Evolutionary conservation across 495 filamentous ascomycete species (phyloP).

Genomic region (Talaromyces liani): DNA sequence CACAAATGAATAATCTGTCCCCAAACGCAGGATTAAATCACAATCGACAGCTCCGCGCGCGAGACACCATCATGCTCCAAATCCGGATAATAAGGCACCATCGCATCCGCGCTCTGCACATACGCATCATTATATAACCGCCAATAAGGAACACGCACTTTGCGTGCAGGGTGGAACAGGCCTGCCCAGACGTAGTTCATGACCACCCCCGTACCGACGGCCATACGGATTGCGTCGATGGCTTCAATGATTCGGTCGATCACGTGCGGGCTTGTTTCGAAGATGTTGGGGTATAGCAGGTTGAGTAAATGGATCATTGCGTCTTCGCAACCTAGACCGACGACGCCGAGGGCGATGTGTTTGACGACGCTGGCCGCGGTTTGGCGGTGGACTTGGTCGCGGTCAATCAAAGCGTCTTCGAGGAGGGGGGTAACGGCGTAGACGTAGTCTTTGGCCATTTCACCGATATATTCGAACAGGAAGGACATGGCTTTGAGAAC

Average conservation of each 20-base stretch:
- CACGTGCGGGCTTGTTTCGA: slow-evolving; percentile 97
- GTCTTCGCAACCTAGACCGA: slow-evolving; percentile 96
- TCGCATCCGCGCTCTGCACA: slow-evolving; percentile 83
- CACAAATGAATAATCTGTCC: neutral
- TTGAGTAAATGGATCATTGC: slow-evolving; percentile 98
- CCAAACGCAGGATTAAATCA: slow-evolving; percentile 47
- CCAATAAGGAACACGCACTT: slow-evolving; percentile 91
- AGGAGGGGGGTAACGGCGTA: slow-evolving; percentile 97
- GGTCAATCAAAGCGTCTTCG: slow-evolving; percentile 94
- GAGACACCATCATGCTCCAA: slow-evolving; percentile 68
- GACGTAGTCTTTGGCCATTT: slow-evolving; percentile 99
- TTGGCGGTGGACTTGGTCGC: slow-evolving; percentile 97
- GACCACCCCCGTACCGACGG: slow-evolving; percentile 80
- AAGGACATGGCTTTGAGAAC: slow-evolving; percentile 96
- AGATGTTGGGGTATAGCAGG: slow-evolving; percentile 91
- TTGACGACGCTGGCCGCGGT: slow-evolving; percentile 95
- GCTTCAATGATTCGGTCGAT: slow-evolving; percentile 97
- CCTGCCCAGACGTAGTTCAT: slow-evolving; percentile 99
- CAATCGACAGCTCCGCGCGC: slow-evolving; percentile 73
- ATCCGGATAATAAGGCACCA: slow-evolving; percentile 92
- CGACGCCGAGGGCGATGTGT: slow-evolving; percentile 91
- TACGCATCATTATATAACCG: slow-evolving; percentile 96
- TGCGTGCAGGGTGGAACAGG: slow-evolving; percentile 91
- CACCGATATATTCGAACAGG: slow-evolving; percentile 98
- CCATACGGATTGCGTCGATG: slow-evolving; percentile 92